These are phyloP conservation scores for Grosmannia serpens DNA, from an alignment of 2,329 filamentous ascomycete species.

Conservation along the genomic window DNA sequence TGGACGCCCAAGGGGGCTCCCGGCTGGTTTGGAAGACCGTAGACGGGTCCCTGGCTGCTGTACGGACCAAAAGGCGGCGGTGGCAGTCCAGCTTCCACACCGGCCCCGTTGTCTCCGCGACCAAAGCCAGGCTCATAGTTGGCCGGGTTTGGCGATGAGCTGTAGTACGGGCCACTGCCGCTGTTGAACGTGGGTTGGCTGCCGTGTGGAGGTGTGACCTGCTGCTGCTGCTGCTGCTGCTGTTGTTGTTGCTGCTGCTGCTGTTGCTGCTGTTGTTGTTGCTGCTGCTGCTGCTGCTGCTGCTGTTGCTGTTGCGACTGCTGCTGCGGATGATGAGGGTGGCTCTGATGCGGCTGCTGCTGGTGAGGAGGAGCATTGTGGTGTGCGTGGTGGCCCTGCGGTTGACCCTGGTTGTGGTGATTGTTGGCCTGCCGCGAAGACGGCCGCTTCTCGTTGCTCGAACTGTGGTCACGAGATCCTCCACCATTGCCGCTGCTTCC, in stretches of 20 bases:
- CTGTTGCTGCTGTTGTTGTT: constrained; percentile 16
- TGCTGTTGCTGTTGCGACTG: too few relatives aligned
- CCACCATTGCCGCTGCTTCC: constrained; percentile 23
- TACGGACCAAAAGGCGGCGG: constrained; percentile 8
- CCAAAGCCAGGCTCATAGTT: constrained; percentile 42
- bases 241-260: constrained; percentile 21
- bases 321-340: constrained; percentile 25
- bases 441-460: constrained; percentile 40
- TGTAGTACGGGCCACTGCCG: constrained; percentile 38
- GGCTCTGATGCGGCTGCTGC: constrained; percentile 25
- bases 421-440: constrained; percentile 41
- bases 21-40: constrained; percentile 5
- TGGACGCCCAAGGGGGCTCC: constrained; percentile 25
- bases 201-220: constrained; percentile 8
- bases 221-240: constrained; percentile 10
- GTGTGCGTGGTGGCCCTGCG: constrained; percentile 9
- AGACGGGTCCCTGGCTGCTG: constrained; percentile 3
- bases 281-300: constrained; percentile 17
- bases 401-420: constrained; percentile 24
- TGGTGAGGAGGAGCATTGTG: constrained; percentile 15
- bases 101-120: constrained; percentile 40
- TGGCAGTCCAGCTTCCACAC: constrained; percentile 6
- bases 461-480: constrained; percentile 33
- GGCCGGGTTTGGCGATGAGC: constrained; percentile 30
- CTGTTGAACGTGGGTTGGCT: constrained; percentile 6